These are phyloP conservation scores for Myriangium duriaei DNA, from an alignment of 2,329 filamentous ascomycete species.

Conservation along the genomic window DNA sequence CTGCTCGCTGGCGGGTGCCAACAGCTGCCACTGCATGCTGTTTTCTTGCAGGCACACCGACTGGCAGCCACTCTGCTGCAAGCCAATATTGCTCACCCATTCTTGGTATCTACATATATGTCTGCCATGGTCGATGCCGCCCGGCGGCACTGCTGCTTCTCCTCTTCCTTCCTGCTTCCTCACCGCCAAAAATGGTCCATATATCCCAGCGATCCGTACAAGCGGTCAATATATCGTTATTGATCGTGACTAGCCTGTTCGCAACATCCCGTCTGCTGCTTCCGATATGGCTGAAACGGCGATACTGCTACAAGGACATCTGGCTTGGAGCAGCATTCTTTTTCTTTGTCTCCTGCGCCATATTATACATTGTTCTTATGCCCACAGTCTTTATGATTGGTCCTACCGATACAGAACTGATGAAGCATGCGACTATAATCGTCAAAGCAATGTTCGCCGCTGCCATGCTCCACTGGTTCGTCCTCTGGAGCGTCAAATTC, in stretches of 20 bases:
- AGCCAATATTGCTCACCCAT: too few species aligned
- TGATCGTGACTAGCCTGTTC: slow-evolving; percentile 5
- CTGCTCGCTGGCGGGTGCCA: too few species aligned
- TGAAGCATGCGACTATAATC: slow-evolving; percentile 1
- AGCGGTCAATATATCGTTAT: slow-evolving; percentile 1
- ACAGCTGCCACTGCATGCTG: too few species aligned
- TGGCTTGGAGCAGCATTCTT: slow-evolving; percentile 2
- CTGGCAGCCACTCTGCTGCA: too few species aligned
- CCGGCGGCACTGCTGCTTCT: too few species aligned
- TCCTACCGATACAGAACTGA: slow-evolving; percentile 1
- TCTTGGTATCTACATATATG: too few species aligned
- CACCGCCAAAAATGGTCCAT: background rate
- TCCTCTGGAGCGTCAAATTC: slow-evolving; percentile 8
- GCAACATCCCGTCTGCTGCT: background rate
- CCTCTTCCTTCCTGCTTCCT: too few species aligned
- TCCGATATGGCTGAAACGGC: background rate
- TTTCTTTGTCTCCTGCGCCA: slow-evolving; percentile 2
- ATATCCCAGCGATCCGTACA: background rate
- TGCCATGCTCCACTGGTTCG: slow-evolving; percentile 4
- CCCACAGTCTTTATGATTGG: slow-evolving; percentile 2
- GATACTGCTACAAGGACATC: slow-evolving; percentile 1
- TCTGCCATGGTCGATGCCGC: too few species aligned
- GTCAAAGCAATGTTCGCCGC: slow-evolving; percentile 2
- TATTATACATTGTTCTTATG: slow-evolving; percentile 3
- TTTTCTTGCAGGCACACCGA: too few species aligned